Evolutionary conservation across 805 yeast species (phyloP), one percentile per base, ranked within the genome.

Genomic region (Kluyveromyces lactis): DNA sequence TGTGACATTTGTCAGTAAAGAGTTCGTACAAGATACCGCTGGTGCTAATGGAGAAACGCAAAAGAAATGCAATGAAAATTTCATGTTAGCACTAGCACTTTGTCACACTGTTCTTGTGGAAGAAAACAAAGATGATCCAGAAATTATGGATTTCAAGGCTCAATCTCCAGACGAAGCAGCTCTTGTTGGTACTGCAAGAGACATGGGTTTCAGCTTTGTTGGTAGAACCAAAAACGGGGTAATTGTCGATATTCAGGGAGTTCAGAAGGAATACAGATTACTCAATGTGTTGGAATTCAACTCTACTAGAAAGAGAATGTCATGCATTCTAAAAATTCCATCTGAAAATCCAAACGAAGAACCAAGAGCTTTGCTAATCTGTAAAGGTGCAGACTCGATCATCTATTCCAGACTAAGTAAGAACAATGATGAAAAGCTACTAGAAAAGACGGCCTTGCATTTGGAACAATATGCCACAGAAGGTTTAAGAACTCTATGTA

Each of bases 111-210:
- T 84, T 18, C 58, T 84, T 32, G 73, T 78, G 21, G 94, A 84
- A 51, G 71, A 73, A 28, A 78, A 79, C 45, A 79, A 78, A 29
- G 68, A 69, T 18, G 69, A 76, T 48, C 77, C 85, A 2, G 71
- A 64, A 1, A 78, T 70, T 43, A 49, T 72, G 38, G 64, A 75
- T 18, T 62, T 81, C 28, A 79, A 81, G 51, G 92, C 92, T 0
- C 92, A 83, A 56, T 79, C 87, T 18, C 94, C 94, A 0, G 94
- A 84, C 67, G 94, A 84, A 60, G 87, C 89, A 19, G 92, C 94
- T 0, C 69, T 84, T 42, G 94, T 84, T 12, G 80, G 79, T 12
- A 81, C 92, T 16, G 92, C 92, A 0, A 71, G 89, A 56, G 81
- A 82, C 51, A 66, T 81, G 50, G 94, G 94, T 0, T 83, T 76